A percentile compares a stretch with the other conserved stretches of the same genome.
These are phyloP conservation scores for Xylariaceae sp. DNA, from an alignment of 2,329 filamentous ascomycete genomes.

Conservation along the genomic window DNA sequence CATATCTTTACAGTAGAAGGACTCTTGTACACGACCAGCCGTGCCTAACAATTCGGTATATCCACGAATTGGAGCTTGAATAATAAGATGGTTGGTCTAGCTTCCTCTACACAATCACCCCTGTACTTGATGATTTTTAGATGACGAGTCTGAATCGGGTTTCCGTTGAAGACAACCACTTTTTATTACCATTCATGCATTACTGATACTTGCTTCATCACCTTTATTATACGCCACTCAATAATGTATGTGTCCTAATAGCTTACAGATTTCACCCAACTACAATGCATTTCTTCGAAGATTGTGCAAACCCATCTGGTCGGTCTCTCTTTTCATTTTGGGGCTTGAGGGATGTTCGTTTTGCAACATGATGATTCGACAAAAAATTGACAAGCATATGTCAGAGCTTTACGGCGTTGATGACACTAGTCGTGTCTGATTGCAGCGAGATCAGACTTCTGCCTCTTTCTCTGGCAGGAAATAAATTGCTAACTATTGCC, in stretches of 20 bases:
- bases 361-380: slow-evolving; percentile 74
- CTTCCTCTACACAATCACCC: background rate
- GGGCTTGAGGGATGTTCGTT: background rate
- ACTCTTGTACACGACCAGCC: no score
- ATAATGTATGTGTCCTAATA: slow-evolving; percentile 8
- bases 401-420: slow-evolving; percentile 66
- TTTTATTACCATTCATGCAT: slow-evolving; percentile 58
- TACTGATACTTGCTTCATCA: slow-evolving; percentile 15
- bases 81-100: no score
- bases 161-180: slow-evolving; percentile 57
- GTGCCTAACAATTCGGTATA: no score
- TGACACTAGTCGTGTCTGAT: slow-evolving; percentile 46
- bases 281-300: no score
- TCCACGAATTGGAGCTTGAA: no score
- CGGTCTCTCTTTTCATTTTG: slow-evolving; percentile 1
- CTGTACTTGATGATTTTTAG: slow-evolving; percentile 47
- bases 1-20: no score
- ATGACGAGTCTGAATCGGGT: slow-evolving; percentile 64
- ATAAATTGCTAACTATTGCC: background rate
- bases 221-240: no score
- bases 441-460: slow-evolving; percentile 18
- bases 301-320: no score
- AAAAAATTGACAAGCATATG: slow-evolving; percentile 95
- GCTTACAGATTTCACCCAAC: no score
- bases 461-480: background rate